Conservation (phyloP, 2,329 filamentous ascomycete species). For the Aspergillus spinulosporus region DNA sequence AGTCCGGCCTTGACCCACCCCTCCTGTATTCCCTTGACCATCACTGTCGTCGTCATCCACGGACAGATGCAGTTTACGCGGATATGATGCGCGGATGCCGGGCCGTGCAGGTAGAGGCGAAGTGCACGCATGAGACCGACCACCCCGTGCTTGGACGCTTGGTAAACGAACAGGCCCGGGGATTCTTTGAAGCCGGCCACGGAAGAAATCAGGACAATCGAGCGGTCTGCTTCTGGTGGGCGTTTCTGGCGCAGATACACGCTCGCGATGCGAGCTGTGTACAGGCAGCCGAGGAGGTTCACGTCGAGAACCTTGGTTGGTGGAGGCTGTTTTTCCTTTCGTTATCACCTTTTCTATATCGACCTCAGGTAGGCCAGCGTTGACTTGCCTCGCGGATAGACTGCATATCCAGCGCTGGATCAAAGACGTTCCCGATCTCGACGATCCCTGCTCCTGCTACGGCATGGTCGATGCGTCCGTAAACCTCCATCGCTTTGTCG, state of each 20-base stretch:
- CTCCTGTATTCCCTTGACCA: constrained; percentile 37
- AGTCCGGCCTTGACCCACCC: constrained; percentile 40
- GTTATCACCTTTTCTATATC: not conserved
- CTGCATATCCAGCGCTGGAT: constrained; percentile 46
- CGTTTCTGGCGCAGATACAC: constrained; percentile 50
- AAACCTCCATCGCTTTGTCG: constrained; percentile 45
- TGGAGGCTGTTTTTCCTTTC: constrained; percentile 22
- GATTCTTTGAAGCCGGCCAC: constrained; percentile 52
- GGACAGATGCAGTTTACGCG: constrained; percentile 49
- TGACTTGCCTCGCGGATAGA: constrained; percentile 42
- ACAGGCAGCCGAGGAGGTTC: constrained; percentile 51
- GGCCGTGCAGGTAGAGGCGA: constrained; percentile 34
- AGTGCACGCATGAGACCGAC: constrained; percentile 52
- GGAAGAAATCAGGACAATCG: constrained; percentile 47
- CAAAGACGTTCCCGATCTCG: constrained; percentile 50
- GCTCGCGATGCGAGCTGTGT: constrained; percentile 52
- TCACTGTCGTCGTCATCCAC: constrained; percentile 42
- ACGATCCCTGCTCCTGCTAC: constrained; percentile 50
- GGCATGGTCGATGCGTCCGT: constrained; percentile 51
- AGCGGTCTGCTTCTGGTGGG: constrained; percentile 35
- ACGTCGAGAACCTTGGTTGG: constrained; percentile 47
- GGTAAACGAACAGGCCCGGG: constrained; percentile 51
- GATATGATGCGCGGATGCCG: constrained; percentile 45
- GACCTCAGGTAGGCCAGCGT: no score
- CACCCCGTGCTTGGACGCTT: constrained; percentile 51